Evolutionary conservation across 225 moss, liverwort and hornwort species (phyloP), one percentile per base, ranked within the genome.

Genomic region (Anthoceros angustus): DNA sequence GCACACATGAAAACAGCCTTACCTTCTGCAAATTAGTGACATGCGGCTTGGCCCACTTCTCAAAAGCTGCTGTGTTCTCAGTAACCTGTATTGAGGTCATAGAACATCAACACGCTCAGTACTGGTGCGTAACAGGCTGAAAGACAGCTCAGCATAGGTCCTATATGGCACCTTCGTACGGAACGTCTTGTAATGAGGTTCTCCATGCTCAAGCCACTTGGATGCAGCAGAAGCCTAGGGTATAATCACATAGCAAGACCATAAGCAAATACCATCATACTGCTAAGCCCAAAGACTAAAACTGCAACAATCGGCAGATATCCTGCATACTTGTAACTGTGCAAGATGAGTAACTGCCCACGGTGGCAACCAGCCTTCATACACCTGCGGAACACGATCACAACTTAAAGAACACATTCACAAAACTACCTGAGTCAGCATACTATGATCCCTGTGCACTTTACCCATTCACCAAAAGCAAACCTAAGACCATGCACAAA

Each of bases 121-220:
- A 55, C 55, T 20, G 8, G 18, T 23, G 23, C n/a, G n/a, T 4
- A 46, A 23, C 18, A 55, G 18, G 6, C 55, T 14, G 6, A 50
- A 7, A 55, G 23, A 55, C 55, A 18, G 46, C 46, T 2, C 1
- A 18, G 23, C 8, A 7, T 9, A 15, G 4, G 10, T 23, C 55
- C 55, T 1, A 15, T 20, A 12, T 1, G n/a, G 23, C 55, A 55
- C 55, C 55, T 7, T 23, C 0, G 55, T 55, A 55, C 55, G 23
- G 7, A 23, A 12, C 55, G 23, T 12, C 55, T 23, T 55, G 55
- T 55, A 55, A 55, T 55, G 55, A 55, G 55, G 55, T 23, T 55
- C 55, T 55, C 55, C 55, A 55, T 55, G 55, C 55, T 55, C 55
- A 23, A 55, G 55, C 55, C 55, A 55, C 55, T 55, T 55, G 12